A percentile compares a stretch with the other conserved stretches of the same genome.
phyloP scores from a whole-genome alignment of 148 eudicot species.

The Persicaria maculosa region DNA sequence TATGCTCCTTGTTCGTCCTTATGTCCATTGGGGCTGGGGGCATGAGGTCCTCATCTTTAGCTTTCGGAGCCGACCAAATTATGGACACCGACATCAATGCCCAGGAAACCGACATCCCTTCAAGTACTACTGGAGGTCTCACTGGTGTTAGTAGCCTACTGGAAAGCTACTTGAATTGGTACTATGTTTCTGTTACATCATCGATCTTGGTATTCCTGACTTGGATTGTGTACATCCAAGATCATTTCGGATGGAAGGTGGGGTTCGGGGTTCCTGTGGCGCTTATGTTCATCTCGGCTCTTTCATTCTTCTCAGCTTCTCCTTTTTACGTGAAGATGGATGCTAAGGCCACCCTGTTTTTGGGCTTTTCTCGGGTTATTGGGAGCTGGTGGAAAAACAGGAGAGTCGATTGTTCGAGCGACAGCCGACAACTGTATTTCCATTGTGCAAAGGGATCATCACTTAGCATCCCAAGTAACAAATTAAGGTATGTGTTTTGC shows the following conservation, averaged over 20 bases:
- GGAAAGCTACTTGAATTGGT: conserved; percentile 47
- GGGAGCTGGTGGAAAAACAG: conserved; percentile 38
- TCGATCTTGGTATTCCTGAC: conserved; percentile 36
- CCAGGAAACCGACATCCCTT: not conserved
- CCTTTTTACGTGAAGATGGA: conserved; percentile 42
- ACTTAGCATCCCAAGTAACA: conserved; percentile 28
- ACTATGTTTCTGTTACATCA: conserved; percentile 27
- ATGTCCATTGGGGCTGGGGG: conserved; percentile 54
- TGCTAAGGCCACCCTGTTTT: conserved; percentile 30
- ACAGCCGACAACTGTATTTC: conserved; percentile 8
- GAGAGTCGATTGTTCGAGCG: conserved; percentile 15
- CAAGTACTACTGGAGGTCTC: not conserved
- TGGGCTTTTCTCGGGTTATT: conserved; percentile 39
- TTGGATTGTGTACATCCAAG: conserved; percentile 56
- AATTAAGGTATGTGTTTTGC: conserved; percentile 31
- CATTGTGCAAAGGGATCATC: conserved; percentile 29
- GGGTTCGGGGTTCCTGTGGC: conserved; percentile 58
- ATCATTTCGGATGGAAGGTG: conserved; percentile 50
- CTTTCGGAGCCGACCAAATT: conserved; percentile 50
- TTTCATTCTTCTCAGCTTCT: conserved; percentile 50
- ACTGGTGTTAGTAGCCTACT: conserved; percentile 5
- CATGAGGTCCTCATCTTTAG: conserved; percentile 40
- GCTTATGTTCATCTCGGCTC: conserved; percentile 34
- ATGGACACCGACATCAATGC: not conserved
- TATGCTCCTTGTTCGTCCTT: conserved; percentile 31